Percentiles rank a stretch among this genome's conserved stretches.
Conservation (phyloP, 345 rosid genomes). For the Excoecaria agallocha region DNA sequence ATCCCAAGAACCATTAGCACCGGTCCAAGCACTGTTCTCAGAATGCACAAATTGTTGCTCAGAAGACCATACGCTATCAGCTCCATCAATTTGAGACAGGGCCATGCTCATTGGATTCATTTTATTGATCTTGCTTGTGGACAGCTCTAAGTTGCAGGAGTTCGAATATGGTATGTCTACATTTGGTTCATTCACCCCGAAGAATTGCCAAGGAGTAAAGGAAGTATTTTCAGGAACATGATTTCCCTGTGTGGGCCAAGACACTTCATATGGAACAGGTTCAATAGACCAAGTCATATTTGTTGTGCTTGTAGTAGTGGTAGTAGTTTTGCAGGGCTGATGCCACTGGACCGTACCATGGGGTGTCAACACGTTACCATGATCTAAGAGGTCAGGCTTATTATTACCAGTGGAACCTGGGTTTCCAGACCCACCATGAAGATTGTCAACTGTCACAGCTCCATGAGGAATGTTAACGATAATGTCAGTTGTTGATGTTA, state of each 20-base stretch:
- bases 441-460: neutral
- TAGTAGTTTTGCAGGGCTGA: conserved; percentile 15
- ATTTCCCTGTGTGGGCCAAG: conserved; percentile 36
- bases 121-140: neutral
- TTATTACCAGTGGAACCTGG: neutral
- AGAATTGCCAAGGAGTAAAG: conserved; percentile 22
- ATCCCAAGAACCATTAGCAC: conserved; percentile 36
- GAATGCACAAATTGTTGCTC: conserved; percentile 37
- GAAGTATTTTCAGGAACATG: conserved; percentile 18
- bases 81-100: conserved; percentile 28
- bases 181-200: conserved; percentile 10
- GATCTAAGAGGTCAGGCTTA: conserved; percentile 13
- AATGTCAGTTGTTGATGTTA: neutral
- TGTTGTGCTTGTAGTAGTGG: neutral
- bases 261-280: conserved; percentile 16
- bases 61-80: conserved; percentile 29
- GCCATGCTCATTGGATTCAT: conserved; percentile 11
- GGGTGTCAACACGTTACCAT: conserved; percentile 11
- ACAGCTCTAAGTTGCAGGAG: conserved; percentile 16
- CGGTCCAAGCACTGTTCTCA: conserved; percentile 28
- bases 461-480: conserved; percentile 1
- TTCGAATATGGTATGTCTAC: conserved; percentile 20
- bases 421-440: neutral
- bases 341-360: conserved; percentile 26
- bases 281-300: conserved; percentile 32